Percentiles rank a stretch among this genome's conserved stretches.
These are phyloP conservation scores for Sarocladium kiliense DNA, from an alignment of 2,329 filamentous ascomycete species.

Conservation along the genomic window DNA sequence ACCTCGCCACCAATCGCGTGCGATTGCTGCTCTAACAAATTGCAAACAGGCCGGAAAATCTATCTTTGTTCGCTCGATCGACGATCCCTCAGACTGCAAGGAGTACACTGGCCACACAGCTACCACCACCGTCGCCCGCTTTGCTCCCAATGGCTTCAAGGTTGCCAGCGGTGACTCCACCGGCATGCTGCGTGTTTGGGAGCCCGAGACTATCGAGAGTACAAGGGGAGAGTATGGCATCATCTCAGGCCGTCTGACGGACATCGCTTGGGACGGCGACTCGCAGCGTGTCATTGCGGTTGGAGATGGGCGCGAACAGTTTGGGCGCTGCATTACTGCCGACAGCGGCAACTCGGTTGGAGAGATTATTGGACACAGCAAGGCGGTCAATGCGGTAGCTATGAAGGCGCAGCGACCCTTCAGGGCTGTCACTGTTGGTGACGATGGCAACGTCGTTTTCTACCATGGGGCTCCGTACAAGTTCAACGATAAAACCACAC, in stretches of 20 bases:
- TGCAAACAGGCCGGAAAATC: conserved; percentile 78
- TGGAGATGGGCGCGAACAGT: conserved; percentile 88
- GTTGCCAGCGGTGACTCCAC: conserved; percentile 85
- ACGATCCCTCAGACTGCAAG: conserved; percentile 75
- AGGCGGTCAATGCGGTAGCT: conserved; percentile 84
- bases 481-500: conserved; percentile 76
- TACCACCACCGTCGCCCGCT: conserved; percentile 85
- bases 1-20: background rate
- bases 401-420: conserved; percentile 88
- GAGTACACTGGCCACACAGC: conserved; percentile 92
- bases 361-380: conserved; percentile 87
- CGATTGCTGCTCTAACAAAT: background rate
- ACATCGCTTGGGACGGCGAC: conserved; percentile 96
- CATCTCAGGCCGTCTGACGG: conserved; percentile 90
- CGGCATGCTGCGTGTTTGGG: conserved; percentile 87
- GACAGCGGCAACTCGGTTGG: conserved; percentile 96
- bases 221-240: conserved; percentile 94
- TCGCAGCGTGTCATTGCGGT: conserved; percentile 95
- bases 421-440: conserved; percentile 82
- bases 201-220: conserved; percentile 75
- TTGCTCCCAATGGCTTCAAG: conserved; percentile 92
- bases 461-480: conserved; percentile 94
- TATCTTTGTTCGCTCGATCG: conserved; percentile 91
- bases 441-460: conserved; percentile 87
- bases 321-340: conserved; percentile 88